phyloP scores from a whole-genome alignment of 495 filamentous ascomycete species.

The Chaetomium cochliodes region DNA sequence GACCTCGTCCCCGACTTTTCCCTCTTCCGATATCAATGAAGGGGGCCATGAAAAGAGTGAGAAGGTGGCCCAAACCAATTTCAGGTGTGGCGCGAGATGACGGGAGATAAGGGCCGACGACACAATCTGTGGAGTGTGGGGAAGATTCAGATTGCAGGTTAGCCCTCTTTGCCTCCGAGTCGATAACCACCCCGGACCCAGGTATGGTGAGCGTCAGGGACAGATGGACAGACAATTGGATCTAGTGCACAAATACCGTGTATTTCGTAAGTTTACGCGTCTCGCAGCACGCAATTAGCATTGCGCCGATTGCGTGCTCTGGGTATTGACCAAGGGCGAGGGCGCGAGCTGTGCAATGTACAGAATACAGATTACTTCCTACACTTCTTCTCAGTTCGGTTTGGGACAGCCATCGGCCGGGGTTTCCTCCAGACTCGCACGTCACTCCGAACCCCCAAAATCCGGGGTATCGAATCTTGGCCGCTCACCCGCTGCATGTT shows the following conservation, averaged over 20 bases:
- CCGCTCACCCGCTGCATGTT: neutral
- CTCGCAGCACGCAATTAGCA: too few relatives aligned
- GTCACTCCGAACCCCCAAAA: constrained; percentile 10
- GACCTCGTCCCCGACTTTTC: constrained; percentile 6
- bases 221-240: neutral
- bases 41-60: neutral
- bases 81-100: constrained; percentile 33
- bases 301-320: too few relatives aligned
- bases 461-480: constrained; percentile 22
- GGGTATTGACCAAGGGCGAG: too few relatives aligned
- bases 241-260: too few relatives aligned
- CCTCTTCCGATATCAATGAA: constrained; percentile 8
- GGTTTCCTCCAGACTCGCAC: neutral
- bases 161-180: neutral
- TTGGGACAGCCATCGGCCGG: too few relatives aligned
- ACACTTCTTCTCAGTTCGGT: too few relatives aligned
- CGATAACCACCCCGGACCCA: neutral
- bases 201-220: constrained; percentile 1
- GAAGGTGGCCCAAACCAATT: constrained; percentile 19
- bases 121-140: constrained; percentile 29
- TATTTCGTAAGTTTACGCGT: too few relatives aligned
- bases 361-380: too few relatives aligned
- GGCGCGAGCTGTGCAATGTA: too few relatives aligned
- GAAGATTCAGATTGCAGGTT: neutral
- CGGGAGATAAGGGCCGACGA: constrained; percentile 29